Percentiles rank a stretch among this genome's conserved stretches.
Evolutionary conservation across 306 rosid genomes (phyloP).

Genomic region (Spatholobus suberectus): DNA sequence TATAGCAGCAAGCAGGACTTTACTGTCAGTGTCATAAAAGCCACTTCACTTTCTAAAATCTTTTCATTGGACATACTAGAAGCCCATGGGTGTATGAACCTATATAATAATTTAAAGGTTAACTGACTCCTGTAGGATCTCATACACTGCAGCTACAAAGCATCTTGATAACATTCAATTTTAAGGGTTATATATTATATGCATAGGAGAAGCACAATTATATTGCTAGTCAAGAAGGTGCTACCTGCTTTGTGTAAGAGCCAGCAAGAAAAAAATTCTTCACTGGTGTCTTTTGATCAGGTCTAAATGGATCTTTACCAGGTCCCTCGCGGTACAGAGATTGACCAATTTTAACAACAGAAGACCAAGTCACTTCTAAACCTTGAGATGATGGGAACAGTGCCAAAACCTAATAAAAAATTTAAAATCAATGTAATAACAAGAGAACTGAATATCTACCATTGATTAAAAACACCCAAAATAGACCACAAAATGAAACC

Average conservation of each 20-base stretch:
- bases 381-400: conserved; percentile 98
- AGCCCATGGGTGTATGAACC: conserved; percentile 4
- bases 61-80: conserved; percentile 27
- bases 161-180: conserved; percentile 8
- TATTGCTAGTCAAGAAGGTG: conserved; percentile 3
- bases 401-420: conserved; percentile 62
- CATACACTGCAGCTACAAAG: background rate
- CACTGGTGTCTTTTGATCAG: conserved; percentile 95
- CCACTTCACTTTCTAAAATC: conserved; percentile 15
- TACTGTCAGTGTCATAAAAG: conserved; percentile 6
- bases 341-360: conserved; percentile 96
- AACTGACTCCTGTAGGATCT: background rate
- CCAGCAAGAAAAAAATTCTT: conserved; percentile 95
- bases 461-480: background rate
- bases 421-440: background rate
- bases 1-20: conserved; percentile 25
- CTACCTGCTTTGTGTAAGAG: conserved; percentile 91
- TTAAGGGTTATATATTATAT: background rate
- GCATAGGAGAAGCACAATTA: conserved; percentile 19
- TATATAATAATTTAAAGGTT: background rate
- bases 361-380: conserved; percentile 94
- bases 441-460: background rate
- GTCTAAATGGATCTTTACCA: conserved; percentile 96
- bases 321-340: conserved; percentile 97
- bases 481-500: conserved; percentile 1